phyloP scores from a whole-genome alignment of 371 early-diverging fungal species.

The Sporodiniella umbellata region DNA sequence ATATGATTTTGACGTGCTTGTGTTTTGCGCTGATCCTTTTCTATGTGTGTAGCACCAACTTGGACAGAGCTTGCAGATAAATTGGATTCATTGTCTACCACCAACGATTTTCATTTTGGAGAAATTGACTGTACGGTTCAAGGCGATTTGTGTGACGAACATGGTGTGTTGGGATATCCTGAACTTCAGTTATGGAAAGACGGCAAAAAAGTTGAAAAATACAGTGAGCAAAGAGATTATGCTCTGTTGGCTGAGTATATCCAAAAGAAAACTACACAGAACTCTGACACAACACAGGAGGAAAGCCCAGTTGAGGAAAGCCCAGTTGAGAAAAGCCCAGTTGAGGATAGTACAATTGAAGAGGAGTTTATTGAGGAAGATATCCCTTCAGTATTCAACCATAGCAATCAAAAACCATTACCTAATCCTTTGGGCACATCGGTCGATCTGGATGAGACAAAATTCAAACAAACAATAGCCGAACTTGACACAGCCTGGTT shows the following conservation, averaged over 20 bases:
- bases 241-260: slow-evolving; percentile 25
- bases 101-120: slow-evolving; percentile 61
- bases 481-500: slow-evolving; percentile 44
- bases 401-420: background rate
- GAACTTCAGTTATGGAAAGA: slow-evolving; percentile 62
- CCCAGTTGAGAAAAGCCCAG: background rate
- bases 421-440: slow-evolving; percentile 34
- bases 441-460: slow-evolving; percentile 19
- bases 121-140: slow-evolving; percentile 77
- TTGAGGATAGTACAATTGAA: too few relatives aligned
- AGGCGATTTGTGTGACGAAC: slow-evolving; percentile 63
- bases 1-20: background rate
- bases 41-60: slow-evolving; percentile 37
- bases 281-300: background rate
- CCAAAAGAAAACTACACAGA: slow-evolving; percentile 13
- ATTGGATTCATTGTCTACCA: slow-evolving; percentile 18
- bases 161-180: slow-evolving; percentile 58
- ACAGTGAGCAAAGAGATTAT: slow-evolving; percentile 10
- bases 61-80: slow-evolving; percentile 48
- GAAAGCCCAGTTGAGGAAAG: background rate
- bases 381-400: background rate
- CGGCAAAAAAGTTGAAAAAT: slow-evolving; percentile 56
- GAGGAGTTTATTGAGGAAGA: background rate
- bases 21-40: background rate
- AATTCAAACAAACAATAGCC: slow-evolving; percentile 15